Conservation (phyloP, 768 basidiomycete species). For the Pleurotus citrinopileatus region DNA sequence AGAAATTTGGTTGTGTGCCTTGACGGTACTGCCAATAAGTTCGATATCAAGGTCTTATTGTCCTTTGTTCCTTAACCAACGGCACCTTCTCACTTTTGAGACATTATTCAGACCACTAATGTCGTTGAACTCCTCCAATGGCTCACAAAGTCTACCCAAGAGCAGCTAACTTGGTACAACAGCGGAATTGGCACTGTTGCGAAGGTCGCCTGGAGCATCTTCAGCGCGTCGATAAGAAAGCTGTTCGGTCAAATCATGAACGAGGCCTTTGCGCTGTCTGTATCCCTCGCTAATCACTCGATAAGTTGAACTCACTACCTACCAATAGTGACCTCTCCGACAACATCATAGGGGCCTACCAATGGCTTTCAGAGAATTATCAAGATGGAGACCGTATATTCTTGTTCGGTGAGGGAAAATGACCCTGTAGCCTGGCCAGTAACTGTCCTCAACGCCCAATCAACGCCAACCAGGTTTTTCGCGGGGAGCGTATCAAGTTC, state of each 20-base stretch:
- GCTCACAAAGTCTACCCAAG: conserved; percentile 16
- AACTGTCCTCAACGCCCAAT: conserved; percentile 13
- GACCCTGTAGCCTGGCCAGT: neutral
- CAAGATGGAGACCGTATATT: conserved; percentile 34
- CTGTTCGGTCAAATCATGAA: conserved; percentile 14
- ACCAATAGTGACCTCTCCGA: too few relatives aligned
- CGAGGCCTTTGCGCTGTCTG: conserved; percentile 17
- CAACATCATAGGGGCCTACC: conserved; percentile 35
- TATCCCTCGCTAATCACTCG: too few relatives aligned
- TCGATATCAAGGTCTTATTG: conserved; percentile 16
- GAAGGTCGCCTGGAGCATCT: conserved; percentile 14
- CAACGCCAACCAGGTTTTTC: conserved; percentile 36
- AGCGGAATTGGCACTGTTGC: conserved; percentile 29
- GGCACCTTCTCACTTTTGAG: neutral
- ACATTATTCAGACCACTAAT: conserved; percentile 24
- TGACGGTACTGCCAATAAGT: conserved; percentile 29
- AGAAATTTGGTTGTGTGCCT: neutral
- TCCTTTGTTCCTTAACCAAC: neutral
- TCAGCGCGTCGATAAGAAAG: conserved; percentile 14
- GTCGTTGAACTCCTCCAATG: conserved; percentile 24
- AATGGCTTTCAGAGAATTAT: conserved; percentile 40
- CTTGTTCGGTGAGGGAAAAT: conserved; percentile 32
- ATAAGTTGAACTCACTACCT: too few relatives aligned
- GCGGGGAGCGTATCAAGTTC: conserved; percentile 45
- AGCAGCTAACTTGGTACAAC: conserved; percentile 27